phyloP scores from a whole-genome alignment of 139 green algal genomes.

The Tetraselmis chui region DNA sequence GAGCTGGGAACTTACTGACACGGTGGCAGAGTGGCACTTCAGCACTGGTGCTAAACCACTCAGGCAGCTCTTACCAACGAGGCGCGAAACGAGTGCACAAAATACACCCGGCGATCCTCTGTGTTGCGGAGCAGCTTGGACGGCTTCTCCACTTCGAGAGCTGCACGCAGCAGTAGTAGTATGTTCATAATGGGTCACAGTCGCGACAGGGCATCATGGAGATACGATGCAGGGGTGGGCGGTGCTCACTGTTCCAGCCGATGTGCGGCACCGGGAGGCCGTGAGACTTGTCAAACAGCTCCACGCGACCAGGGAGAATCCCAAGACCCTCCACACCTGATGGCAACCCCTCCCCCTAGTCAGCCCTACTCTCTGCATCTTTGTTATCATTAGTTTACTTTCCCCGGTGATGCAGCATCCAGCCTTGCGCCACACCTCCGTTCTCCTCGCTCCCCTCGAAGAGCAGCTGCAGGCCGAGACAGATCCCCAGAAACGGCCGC shows the following conservation, averaged over 20 bases:
- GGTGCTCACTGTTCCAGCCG: conserved; percentile 81
- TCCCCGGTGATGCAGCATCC: too few relatives aligned
- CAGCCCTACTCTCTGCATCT: too few relatives aligned
- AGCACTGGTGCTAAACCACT: too few relatives aligned
- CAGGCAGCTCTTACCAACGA: not conserved
- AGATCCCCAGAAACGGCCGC: conserved; percentile 94
- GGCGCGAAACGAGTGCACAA: conserved; percentile 90
- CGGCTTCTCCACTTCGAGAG: not conserved
- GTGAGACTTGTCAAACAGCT: conserved; percentile 56
- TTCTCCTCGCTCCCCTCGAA: conserved; percentile 96
- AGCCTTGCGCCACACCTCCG: conserved; percentile 55
- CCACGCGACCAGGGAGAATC: conserved; percentile 76
- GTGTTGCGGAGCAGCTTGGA: conserved; percentile 50
- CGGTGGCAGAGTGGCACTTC: too few relatives aligned
- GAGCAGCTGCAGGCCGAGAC: conserved; percentile 94
- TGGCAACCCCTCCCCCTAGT: conserved; percentile 1
- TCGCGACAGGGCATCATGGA: not conserved
- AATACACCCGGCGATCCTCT: conserved; percentile 84
- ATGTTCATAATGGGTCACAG: too few relatives aligned
- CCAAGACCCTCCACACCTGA: conserved; percentile 75
- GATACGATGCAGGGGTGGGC: not conserved
- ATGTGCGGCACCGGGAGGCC: conserved; percentile 94
- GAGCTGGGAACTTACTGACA: too few relatives aligned
- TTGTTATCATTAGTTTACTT: too few relatives aligned
- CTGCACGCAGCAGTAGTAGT: too few relatives aligned